Evolutionary conservation across 495 filamentous ascomycete species (phyloP).

Genomic region (Xylaria scruposa): DNA sequence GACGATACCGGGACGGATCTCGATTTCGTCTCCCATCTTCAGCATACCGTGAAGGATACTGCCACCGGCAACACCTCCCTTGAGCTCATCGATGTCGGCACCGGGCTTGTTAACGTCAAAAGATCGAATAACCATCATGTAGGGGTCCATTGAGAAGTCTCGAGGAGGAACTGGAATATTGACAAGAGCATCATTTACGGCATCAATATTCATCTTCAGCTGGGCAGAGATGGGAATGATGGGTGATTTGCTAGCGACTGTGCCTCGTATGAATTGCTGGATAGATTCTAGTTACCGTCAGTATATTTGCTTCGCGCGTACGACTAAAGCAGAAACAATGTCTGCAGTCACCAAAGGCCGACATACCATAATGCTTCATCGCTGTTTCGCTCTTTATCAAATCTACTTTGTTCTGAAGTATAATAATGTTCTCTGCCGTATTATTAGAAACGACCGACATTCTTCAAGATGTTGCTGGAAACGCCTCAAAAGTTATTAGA

Average conservation of each 20-base stretch:
- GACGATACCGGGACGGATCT: slow-evolving; percentile 96
- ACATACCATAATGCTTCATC: slow-evolving; percentile 73
- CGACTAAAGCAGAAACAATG: not conserved
- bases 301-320: not conserved
- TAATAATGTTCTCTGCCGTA: slow-evolving; percentile 81
- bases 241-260: slow-evolving; percentile 92
- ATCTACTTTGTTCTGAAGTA: slow-evolving; percentile 99
- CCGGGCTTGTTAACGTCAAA: slow-evolving; percentile 99
- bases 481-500: not conserved
- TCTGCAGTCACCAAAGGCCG: not conserved
- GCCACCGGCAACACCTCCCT: slow-evolving; percentile 98
- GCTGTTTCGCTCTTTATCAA: slow-evolving; percentile 94
- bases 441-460: not conserved
- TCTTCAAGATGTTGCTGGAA: not conserved
- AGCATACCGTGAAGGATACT: slow-evolving; percentile 94
- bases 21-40: slow-evolving; percentile 96
- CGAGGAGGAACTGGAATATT: slow-evolving; percentile 88
- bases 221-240: slow-evolving; percentile 98
- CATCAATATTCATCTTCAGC: slow-evolving; percentile 99
- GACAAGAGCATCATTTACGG: slow-evolving; percentile 92
- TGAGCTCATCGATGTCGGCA: slow-evolving; percentile 98
- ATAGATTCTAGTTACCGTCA: slow-evolving; percentile 68
- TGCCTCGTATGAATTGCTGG: slow-evolving; percentile 96
- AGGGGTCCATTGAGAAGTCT: slow-evolving; percentile 87
- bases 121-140: slow-evolving; percentile 98